Evolutionary conservation across 768 basidiomycete species (phyloP).

Genomic region (Boletus bicolor): DNA sequence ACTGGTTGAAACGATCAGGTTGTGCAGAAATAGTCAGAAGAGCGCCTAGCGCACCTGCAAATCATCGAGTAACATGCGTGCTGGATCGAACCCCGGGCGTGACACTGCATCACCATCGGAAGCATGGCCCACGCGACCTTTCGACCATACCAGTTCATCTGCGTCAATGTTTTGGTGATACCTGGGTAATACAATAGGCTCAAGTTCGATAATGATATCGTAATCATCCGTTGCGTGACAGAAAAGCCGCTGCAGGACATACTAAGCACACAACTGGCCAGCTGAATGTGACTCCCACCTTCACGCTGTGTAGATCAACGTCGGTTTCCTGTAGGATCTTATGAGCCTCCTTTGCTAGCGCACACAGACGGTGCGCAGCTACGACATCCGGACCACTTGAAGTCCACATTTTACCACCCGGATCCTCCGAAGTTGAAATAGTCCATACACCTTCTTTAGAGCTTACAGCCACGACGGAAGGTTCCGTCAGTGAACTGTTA

Average conservation of each 20-base stretch:
- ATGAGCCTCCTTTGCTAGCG: conserved; percentile 75
- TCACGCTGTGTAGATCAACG: conserved; percentile 49
- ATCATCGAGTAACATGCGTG: conserved; percentile 59
- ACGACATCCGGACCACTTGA: conserved; percentile 59
- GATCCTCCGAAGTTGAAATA: conserved; percentile 75
- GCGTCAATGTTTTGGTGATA: conserved; percentile 69
- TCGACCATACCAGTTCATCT: conserved; percentile 45
- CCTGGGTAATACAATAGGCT: conserved; percentile 60
- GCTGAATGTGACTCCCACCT: conserved; percentile 41
- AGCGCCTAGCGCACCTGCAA: conserved; percentile 56
- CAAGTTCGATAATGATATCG: conserved; percentile 77
- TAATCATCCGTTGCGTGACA: conserved; percentile 81
- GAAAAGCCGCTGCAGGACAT: conserved; percentile 65
- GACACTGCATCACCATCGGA: conserved; percentile 34
- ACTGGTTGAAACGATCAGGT: conserved; percentile 37
- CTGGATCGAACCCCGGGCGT: conserved; percentile 81
- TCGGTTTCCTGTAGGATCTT: conserved; percentile 53
- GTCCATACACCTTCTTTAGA: conserved; percentile 61
- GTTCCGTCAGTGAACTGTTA: conserved; percentile 1
- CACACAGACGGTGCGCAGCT: conserved; percentile 68
- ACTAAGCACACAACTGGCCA: neutral
- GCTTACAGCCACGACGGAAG: conserved; percentile 27
- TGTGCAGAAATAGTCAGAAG: neutral
- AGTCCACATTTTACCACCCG: conserved; percentile 76
- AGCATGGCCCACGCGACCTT: conserved; percentile 25